Base-by-base conservation (phyloP, 2,329 filamentous ascomycete species). In the Aschersonia sp. region DNA sequence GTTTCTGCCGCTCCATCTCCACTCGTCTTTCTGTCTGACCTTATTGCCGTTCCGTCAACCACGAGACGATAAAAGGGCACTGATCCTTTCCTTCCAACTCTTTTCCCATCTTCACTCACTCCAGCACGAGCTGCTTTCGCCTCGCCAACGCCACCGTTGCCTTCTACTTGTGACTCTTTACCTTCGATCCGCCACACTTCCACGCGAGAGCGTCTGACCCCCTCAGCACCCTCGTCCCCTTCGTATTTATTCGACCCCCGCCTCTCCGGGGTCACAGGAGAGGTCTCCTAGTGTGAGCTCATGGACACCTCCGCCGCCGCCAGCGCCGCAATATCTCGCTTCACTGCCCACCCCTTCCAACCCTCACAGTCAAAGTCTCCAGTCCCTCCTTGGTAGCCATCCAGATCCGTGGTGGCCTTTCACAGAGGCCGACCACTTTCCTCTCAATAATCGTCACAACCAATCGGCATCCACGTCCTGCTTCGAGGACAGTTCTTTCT, bases 201-300 rank as follows among this genome's bases (percentile, higher is more conserved):
- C 4, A 22, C 22, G 22, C 22, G 22, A 22, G 22, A 22, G 22
- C 22, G 22, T 22, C 22, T 22, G 22, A 22, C 22, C 22, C 35
- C 12, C 35, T 5, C 35, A 9, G 8, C 35, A 8, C 35, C 35
- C 35, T 37, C 35, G 12, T 37, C 4, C 35, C 4, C 12, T 9
- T 12, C 12, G 12, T 12, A 37, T 37, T 37, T 12, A 8, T 5
- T 37, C 12, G 8, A 37, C 35, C 35, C 46, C 41, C 37, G 49
- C 52, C 49, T 49, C 49, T 51, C 49, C 48, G 33, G 43, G 37
- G 35, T 37, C 4, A n/a, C 22, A 46, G 50, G 54, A 55, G 52
- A 56, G 55, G 55, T 51, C 30, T 43, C 46, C 44, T 48, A 53
- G 44, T 51, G 48, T 57, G 55, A 48, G 49, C 50, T 47, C 46